phyloP scores from a whole-genome alignment of 805 yeast genomes.

The Yamadazyma paraphyllophila region DNA sequence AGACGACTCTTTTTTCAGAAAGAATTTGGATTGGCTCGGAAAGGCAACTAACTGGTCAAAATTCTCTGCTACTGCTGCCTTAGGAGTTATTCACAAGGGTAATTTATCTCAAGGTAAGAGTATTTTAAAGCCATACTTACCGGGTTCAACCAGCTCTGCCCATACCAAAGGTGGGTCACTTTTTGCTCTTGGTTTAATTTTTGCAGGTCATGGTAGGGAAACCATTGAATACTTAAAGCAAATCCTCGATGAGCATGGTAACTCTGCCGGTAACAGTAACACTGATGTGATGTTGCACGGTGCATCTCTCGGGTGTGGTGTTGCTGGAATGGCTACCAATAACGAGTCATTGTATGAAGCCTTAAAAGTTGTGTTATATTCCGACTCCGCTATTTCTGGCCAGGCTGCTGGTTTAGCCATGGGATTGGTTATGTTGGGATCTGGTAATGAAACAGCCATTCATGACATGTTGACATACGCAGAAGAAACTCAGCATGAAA shows the following conservation, averaged over 20 bases:
- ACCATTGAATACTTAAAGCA: conserved; percentile 74
- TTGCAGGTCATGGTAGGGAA: conserved; percentile 94
- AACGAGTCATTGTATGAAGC: conserved; percentile 74
- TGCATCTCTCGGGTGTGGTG: conserved; percentile 92
- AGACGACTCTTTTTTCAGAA: conserved; percentile 86
- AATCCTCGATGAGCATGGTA: conserved; percentile 65
- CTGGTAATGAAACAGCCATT: conserved; percentile 65
- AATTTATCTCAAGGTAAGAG: conserved; percentile 87
- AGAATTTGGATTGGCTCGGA: conserved; percentile 92
- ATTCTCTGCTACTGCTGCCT: conserved; percentile 95
- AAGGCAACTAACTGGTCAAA: conserved; percentile 99
- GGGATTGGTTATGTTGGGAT: conserved; percentile 95
- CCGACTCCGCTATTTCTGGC: conserved; percentile 91
- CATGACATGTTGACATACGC: conserved; percentile 88
- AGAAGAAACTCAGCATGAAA: conserved; percentile 93
- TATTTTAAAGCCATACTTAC: conserved; percentile 86
- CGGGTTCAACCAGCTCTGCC: conserved; percentile 74
- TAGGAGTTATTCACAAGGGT: conserved; percentile 96
- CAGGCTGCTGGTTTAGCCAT: conserved; percentile 95
- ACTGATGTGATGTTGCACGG: conserved; percentile 89
- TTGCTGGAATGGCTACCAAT: conserved; percentile 93
- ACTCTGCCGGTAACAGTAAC: conserved; percentile 63
- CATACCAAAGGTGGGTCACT: conserved; percentile 95
- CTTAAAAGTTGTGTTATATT: conserved; percentile 75
- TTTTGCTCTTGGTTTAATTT: conserved; percentile 88